These are phyloP conservation scores for Pichia sp. DNA, from an alignment of 1,139 yeast species.

Conservation along the genomic window DNA sequence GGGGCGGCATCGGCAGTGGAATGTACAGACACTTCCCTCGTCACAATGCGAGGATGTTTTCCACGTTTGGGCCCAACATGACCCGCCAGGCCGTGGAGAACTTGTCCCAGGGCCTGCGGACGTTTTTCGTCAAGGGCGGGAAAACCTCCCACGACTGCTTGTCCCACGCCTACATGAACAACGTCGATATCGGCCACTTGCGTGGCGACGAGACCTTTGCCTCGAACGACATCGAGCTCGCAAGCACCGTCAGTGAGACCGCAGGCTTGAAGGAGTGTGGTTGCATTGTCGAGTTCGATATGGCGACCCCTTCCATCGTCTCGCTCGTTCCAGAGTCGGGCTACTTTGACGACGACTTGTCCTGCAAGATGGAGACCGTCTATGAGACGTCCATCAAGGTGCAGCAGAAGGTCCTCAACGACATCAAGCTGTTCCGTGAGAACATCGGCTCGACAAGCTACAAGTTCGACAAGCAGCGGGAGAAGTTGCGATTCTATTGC, in stretches of 20 bases:
- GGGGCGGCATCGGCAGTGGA: conserved; percentile 19
- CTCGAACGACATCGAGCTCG: conserved; percentile 33
- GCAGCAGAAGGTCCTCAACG: conserved; percentile 34
- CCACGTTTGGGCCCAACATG: conserved; percentile 29
- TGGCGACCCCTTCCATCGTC: conserved; percentile 13
- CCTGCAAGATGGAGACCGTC: conserved; percentile 7
- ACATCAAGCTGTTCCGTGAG: conserved; percentile 39
- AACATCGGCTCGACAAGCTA: conserved; percentile 40
- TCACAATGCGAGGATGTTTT: conserved; percentile 31
- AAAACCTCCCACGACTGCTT: conserved; percentile 16
- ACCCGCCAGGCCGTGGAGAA: conserved; percentile 39
- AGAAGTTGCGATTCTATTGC: conserved; percentile 44
- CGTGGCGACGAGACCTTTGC: conserved; percentile 33
- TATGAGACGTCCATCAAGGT: conserved; percentile 26
- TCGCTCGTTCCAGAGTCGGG: conserved; percentile 44
- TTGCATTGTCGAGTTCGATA: conserved; percentile 51
- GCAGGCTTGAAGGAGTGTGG: conserved; percentile 32
- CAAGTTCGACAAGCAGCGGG: conserved; percentile 9
- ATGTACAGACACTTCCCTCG: conserved; percentile 28
- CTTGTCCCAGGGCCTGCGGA: conserved; percentile 34
- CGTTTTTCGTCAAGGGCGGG: conserved; percentile 33
- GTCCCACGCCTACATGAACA: conserved; percentile 15
- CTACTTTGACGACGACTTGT: conserved; percentile 44
- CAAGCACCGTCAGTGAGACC: conserved; percentile 8
- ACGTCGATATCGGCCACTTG: conserved; percentile 11